Evolutionary conservation across 108 stramenopile species (phyloP).

Genomic region (Nitzschia sp.): DNA sequence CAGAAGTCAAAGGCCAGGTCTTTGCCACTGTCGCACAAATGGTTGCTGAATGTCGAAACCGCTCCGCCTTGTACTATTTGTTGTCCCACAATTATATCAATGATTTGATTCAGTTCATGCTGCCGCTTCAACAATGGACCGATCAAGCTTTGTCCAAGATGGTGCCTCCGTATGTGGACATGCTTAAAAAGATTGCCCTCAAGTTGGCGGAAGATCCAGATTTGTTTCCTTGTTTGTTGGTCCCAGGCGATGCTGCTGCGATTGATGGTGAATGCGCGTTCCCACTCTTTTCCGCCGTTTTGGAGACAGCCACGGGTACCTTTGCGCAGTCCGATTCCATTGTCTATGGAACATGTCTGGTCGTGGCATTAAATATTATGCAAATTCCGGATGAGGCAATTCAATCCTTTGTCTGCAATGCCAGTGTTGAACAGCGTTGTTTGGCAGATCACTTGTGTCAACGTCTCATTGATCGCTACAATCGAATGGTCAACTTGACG

Average conservation of each 20-base stretch:
- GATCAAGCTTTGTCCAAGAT: constrained; percentile 70
- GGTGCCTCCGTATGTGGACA: constrained; percentile 64
- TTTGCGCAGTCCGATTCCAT: constrained; percentile 58
- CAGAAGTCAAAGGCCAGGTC: constrained; percentile 73
- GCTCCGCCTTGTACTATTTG: constrained; percentile 67
- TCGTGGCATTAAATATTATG: constrained; percentile 64
- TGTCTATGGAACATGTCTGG: constrained; percentile 62
- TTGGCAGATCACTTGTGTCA: constrained; percentile 44
- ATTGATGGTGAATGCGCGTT: constrained; percentile 33
- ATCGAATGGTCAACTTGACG: constrained; percentile 35
- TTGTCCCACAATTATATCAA: constrained; percentile 83
- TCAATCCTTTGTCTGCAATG: constrained; percentile 46
- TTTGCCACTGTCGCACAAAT: constrained; percentile 62
- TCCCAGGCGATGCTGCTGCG: neutral
- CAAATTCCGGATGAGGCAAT: constrained; percentile 53
- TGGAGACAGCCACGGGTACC: constrained; percentile 54
- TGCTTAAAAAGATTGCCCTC: constrained; percentile 67
- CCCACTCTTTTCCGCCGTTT: constrained; percentile 65
- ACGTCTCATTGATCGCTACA: constrained; percentile 38
- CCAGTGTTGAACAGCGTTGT: constrained; percentile 25
- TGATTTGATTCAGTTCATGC: constrained; percentile 64
- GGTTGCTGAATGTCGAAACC: constrained; percentile 49
- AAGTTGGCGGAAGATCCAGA: constrained; percentile 54
- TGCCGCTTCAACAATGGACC: constrained; percentile 75
- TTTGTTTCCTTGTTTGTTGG: constrained; percentile 47